A percentile compares a stretch with the other conserved stretches of the same genome.
Conservation (phyloP, 257 asterid genomes). For the Capsicum baccatum region DNA sequence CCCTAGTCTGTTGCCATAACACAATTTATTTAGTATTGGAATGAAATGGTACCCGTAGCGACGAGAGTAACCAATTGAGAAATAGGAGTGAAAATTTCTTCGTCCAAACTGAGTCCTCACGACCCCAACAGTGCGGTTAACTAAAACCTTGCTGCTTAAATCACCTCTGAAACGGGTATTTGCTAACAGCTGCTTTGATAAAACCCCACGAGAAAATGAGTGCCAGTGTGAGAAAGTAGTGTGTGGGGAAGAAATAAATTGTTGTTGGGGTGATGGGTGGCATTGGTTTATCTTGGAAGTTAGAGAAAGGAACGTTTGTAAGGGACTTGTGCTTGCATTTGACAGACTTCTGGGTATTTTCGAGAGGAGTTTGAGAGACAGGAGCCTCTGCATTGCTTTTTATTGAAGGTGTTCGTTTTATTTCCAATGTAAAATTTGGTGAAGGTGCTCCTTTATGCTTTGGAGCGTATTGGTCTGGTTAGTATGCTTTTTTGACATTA, state of each 20-base stretch:
- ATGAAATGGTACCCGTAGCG: slow-evolving; percentile 12
- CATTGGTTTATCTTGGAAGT: slow-evolving; percentile 3
- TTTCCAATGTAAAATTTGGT: neutral
- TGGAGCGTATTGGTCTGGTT: neutral
- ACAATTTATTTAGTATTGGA: slow-evolving; percentile 2
- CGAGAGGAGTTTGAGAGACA: slow-evolving; percentile 28
- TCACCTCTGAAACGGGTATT: slow-evolving; percentile 21
- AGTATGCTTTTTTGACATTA: neutral
- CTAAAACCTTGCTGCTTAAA: neutral
- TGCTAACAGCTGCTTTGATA: slow-evolving; percentile 18
- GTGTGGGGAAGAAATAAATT: neutral
- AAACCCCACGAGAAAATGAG: neutral
- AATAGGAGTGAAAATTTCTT: slow-evolving; percentile 25
- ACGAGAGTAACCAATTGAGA: slow-evolving; percentile 28
- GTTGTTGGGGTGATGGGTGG: slow-evolving; percentile 8
- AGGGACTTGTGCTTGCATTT: slow-evolving; percentile 15
- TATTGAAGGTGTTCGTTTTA: neutral
- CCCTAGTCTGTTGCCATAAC: neutral
- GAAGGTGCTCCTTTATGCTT: neutral
- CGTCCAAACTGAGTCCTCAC: slow-evolving; percentile 8
- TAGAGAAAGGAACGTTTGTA: neutral
- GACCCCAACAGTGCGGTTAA: neutral
- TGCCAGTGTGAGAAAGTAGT: neutral
- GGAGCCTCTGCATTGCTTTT: slow-evolving; percentile 25
- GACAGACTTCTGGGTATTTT: slow-evolving; percentile 24